A percentile compares a stretch with the other conserved stretches of the same genome.
Evolutionary conservation across 2,329 filamentous ascomycete species (phyloP).

Genomic region (Alternaria sp.): DNA sequence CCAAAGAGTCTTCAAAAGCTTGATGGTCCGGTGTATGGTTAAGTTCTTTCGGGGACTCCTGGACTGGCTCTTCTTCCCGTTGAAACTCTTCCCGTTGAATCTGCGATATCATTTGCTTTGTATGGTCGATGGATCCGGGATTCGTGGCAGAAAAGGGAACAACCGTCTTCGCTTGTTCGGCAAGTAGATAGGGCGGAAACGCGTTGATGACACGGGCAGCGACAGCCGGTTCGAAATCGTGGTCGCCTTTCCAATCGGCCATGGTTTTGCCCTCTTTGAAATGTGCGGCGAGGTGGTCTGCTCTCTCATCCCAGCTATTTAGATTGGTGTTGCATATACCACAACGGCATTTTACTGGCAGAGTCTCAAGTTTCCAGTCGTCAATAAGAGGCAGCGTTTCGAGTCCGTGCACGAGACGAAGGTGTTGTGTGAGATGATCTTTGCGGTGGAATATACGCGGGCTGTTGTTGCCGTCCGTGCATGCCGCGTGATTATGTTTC

Average conservation of each 20-base stretch:
- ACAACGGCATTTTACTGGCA: slow-evolving; percentile 57
- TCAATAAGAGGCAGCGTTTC: slow-evolving; percentile 67
- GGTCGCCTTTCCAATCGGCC: slow-evolving; percentile 58
- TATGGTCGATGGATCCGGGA: slow-evolving; percentile 26
- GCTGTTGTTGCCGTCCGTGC: slow-evolving; percentile 65
- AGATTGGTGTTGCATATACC: slow-evolving; percentile 56
- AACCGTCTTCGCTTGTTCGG: slow-evolving; percentile 47
- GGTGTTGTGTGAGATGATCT: slow-evolving; percentile 65
- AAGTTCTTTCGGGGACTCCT: neutral
- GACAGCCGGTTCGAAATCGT: slow-evolving; percentile 54
- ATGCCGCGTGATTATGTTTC: slow-evolving; percentile 64
- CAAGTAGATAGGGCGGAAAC: slow-evolving; percentile 56
- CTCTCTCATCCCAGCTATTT: slow-evolving; percentile 54
- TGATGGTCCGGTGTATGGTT: neutral
- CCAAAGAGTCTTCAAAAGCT: neutral
- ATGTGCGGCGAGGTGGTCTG: slow-evolving; percentile 58
- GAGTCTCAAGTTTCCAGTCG: slow-evolving; percentile 63
- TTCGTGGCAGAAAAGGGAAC: slow-evolving; percentile 53
- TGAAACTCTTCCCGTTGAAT: slow-evolving; percentile 4
- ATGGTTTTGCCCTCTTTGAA: slow-evolving; percentile 59
- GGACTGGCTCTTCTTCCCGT: neutral
- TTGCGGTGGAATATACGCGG: slow-evolving; percentile 67
- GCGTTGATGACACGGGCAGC: slow-evolving; percentile 53
- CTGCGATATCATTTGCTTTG: slow-evolving; percentile 23
- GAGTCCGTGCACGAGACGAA: slow-evolving; percentile 62